These are phyloP conservation scores for Eragrostis tef DNA, from an alignment of 202 grass and related monocot species.

Conservation along the genomic window DNA sequence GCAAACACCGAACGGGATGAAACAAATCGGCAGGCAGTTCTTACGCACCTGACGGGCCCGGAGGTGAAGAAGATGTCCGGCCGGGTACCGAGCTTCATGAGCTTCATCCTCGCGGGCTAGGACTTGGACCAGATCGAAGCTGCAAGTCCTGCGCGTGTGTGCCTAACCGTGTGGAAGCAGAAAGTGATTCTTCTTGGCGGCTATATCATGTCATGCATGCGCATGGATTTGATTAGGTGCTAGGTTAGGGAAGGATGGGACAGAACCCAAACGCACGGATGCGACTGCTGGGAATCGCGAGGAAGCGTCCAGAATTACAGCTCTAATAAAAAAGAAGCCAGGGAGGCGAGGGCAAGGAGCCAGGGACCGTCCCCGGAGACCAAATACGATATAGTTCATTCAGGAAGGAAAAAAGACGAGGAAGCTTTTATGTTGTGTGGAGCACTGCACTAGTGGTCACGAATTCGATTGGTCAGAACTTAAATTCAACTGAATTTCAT, in stretches of 20 bases:
- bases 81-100: constrained; percentile 70
- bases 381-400: no score
- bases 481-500: no score
- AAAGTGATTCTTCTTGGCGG: constrained; percentile 4
- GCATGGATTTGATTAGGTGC: neutral
- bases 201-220: neutral
- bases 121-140: neutral
- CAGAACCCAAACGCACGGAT: constrained; percentile 38
- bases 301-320: constrained; percentile 25
- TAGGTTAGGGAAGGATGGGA: constrained; percentile 39
- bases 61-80: constrained; percentile 76
- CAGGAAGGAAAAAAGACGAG: no score
- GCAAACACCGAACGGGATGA: neutral
- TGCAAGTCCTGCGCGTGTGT: neutral
- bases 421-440: no score
- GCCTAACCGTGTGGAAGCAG: neutral
- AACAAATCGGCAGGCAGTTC: no score
- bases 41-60: constrained; percentile 60
- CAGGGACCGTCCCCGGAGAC: no score
- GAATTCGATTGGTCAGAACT: no score
- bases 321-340: neutral
- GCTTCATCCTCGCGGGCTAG: constrained; percentile 62
- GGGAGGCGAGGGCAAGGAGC: no score
- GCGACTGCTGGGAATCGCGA: neutral
- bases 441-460: no score